Conservation (phyloP, 257 asterid genomes). For the Echium plantagineum region DNA sequence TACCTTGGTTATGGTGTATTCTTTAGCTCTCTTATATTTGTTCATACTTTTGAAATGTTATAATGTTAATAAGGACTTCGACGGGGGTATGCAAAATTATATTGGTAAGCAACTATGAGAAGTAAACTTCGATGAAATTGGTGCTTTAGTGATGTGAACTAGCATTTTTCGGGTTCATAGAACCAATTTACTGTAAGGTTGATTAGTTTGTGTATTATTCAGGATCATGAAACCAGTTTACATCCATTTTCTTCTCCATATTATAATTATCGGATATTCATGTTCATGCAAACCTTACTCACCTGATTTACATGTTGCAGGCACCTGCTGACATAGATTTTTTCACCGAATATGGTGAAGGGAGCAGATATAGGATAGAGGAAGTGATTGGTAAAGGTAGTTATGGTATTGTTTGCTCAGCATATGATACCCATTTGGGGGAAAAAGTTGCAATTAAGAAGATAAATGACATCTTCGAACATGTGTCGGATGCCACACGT, state of each 20-base stretch:
- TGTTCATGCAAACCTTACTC: conserved; percentile 4
- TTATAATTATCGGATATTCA: background rate
- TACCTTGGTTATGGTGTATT: too few relatives aligned
- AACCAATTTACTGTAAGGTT: too few relatives aligned
- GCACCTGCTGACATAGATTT: conserved; percentile 62
- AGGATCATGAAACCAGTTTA: background rate
- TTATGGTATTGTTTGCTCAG: conserved; percentile 95
- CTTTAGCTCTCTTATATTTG: too few relatives aligned
- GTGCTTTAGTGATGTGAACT: background rate
- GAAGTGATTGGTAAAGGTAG: conserved; percentile 98
- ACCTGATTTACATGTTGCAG: conserved; percentile 30
- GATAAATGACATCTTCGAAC: conserved; percentile 90
- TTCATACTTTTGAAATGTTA: too few relatives aligned
- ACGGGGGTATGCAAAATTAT: too few relatives aligned
- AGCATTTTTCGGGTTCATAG: too few relatives aligned
- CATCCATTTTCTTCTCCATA: background rate
- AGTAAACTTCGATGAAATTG: background rate
- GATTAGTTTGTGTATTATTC: background rate
- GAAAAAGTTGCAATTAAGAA: conserved; percentile 94
- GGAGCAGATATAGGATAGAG: conserved; percentile 80
- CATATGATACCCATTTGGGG: conserved; percentile 75
- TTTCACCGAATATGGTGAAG: conserved; percentile 97
- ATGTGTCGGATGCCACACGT: conserved; percentile 92
- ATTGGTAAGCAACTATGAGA: too few relatives aligned
- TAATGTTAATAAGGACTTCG: too few relatives aligned